Conservation (phyloP, 164 flowering plant species). For the Umbilicus rupestris region DNA sequence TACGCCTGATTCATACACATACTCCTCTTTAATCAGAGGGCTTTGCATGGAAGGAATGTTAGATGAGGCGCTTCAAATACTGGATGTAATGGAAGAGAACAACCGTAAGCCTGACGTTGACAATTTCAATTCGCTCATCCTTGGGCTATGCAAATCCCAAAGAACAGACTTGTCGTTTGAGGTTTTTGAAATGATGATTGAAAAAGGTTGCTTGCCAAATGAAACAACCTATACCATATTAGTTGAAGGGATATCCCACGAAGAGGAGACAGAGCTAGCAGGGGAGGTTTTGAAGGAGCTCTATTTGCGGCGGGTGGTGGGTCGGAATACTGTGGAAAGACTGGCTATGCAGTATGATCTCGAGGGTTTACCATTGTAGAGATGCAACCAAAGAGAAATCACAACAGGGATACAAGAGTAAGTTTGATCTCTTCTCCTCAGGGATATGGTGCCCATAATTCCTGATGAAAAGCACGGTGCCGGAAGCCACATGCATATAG, state of each 20-base stretch:
- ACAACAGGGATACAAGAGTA: too few species aligned
- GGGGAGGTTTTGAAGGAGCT: constrained; percentile 51
- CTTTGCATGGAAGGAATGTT: constrained; percentile 79
- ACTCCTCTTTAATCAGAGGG: constrained; percentile 74
- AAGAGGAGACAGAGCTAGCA: constrained; percentile 58
- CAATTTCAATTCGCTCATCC: constrained; percentile 66
- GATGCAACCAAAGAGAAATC: not conserved
- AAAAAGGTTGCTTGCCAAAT: constrained; percentile 54
- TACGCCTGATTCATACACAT: constrained; percentile 62
- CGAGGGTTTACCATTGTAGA: constrained; percentile 18
- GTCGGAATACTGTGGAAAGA: constrained; percentile 54
- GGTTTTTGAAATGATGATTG: constrained; percentile 54
- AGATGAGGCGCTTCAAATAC: constrained; percentile 54
- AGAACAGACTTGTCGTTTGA: constrained; percentile 56
- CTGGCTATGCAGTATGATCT: constrained; percentile 73
- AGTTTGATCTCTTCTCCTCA: too few species aligned
- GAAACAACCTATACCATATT: constrained; percentile 71
- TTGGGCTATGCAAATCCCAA: constrained; percentile 59
- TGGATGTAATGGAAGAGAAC: constrained; percentile 58
- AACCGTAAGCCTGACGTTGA: constrained; percentile 40
- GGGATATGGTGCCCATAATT: too few species aligned
- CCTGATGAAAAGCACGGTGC: too few species aligned
- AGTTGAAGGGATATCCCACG: constrained; percentile 73
- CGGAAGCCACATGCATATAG: too few species aligned
- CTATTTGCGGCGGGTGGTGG: constrained; percentile 33